These are phyloP conservation scores for Lactifluus echinatus DNA, from an alignment of 768 basidiomycete genomes.

Conservation along the genomic window DNA sequence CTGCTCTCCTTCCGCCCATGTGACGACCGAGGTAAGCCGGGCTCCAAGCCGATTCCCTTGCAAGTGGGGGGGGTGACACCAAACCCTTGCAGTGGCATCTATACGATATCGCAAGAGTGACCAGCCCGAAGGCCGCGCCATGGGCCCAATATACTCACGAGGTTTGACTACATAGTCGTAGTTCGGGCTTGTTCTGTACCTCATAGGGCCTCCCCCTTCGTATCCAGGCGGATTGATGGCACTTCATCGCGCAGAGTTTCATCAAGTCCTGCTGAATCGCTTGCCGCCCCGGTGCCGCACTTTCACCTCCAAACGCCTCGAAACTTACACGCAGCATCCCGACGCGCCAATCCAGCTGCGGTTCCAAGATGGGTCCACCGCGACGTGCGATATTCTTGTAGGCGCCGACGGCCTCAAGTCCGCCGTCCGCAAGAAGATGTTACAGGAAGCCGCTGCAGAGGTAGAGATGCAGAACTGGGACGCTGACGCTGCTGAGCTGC, in stretches of 20 bases:
- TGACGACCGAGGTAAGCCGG: conserved; percentile 8
- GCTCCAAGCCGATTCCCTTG: not conserved
- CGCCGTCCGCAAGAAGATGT: conserved; percentile 33
- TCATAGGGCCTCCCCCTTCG: not conserved
- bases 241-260: conserved; percentile 64
- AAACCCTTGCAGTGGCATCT: conserved; percentile 34
- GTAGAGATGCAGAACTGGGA: conserved; percentile 31
- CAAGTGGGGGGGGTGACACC: not conserved
- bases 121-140: conserved; percentile 42
- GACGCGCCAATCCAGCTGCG: conserved; percentile 36
- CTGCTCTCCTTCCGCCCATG: conserved; percentile 23
- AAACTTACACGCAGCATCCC: conserved; percentile 40
- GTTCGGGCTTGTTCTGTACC: not conserved
- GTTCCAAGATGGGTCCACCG: conserved; percentile 54
- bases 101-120: conserved; percentile 58
- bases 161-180: conserved; percentile 37
- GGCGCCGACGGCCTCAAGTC: conserved; percentile 67
- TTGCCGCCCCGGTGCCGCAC: conserved; percentile 36
- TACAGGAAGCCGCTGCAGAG: conserved; percentile 24
- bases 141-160: conserved; percentile 47
- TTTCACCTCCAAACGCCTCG: conserved; percentile 50
- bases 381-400: conserved; percentile 55
- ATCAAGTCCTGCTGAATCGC: conserved; percentile 43
- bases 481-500: conserved; percentile 34
- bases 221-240: conserved; percentile 25